Evolutionary conservation across 768 basidiomycete species (phyloP).

Genomic region (Chlorophyllum brunneum): DNA sequence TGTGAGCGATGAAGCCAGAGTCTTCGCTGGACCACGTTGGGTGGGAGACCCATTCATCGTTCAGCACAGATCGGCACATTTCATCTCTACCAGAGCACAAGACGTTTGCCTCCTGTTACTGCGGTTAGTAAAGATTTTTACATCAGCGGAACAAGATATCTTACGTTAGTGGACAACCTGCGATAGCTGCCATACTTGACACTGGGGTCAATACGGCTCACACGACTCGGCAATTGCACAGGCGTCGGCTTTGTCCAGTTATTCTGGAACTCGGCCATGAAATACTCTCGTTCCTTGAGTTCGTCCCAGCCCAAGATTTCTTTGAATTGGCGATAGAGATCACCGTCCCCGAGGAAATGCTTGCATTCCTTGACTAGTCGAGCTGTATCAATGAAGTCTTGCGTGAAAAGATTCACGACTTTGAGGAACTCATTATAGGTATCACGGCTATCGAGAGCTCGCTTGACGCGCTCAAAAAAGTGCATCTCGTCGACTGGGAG

Average conservation of each 20-base stretch:
- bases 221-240: slow-evolving; percentile 36
- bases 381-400: slow-evolving; percentile 86
- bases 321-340: slow-evolving; percentile 78
- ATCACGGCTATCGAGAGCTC: slow-evolving; percentile 65
- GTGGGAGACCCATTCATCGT: slow-evolving; percentile 98
- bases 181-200: slow-evolving; percentile 88
- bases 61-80: slow-evolving; percentile 93
- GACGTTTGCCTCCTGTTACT: slow-evolving; percentile 73
- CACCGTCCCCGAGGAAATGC: slow-evolving; percentile 72
- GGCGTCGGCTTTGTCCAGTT: slow-evolving; percentile 51
- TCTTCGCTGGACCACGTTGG: slow-evolving; percentile 95
- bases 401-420: slow-evolving; percentile 90
- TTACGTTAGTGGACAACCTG: slow-evolving; percentile 71
- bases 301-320: slow-evolving; percentile 89
- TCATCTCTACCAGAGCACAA: slow-evolving; percentile 94
- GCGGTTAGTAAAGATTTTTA: neutral
- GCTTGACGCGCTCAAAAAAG: slow-evolving; percentile 91
- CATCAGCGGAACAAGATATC: slow-evolving; percentile 26
- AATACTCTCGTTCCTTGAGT: slow-evolving; percentile 54
- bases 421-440: slow-evolving; percentile 94
- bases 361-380: slow-evolving; percentile 78
- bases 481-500: slow-evolving; percentile 48
- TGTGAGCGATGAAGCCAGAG: slow-evolving; percentile 83
- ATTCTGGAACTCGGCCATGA: slow-evolving; percentile 44
- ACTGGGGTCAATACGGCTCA: slow-evolving; percentile 62